Conservation (phyloP, 2,329 filamentous ascomycete species). For the Lanzia echinophila region DNA sequence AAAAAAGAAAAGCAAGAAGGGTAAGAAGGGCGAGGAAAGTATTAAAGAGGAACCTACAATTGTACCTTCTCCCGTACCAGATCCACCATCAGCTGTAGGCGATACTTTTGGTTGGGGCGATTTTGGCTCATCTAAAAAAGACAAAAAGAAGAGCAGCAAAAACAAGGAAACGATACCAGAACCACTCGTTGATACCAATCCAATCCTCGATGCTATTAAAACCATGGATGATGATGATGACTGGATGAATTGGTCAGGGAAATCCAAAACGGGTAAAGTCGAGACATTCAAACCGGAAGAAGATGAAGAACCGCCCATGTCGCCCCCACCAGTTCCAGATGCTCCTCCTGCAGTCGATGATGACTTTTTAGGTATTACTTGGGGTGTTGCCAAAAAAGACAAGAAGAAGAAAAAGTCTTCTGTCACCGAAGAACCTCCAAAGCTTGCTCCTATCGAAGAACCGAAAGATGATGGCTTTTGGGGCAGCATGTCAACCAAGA, state of each 20-base stretch:
- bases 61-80: conserved; percentile 20
- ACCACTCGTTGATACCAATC: conserved; percentile 13
- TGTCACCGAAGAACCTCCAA: conserved; percentile 34
- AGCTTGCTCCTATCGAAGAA: conserved; percentile 41
- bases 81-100: conserved; percentile 25
- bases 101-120: conserved; percentile 14
- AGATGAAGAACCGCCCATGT: conserved; percentile 29
- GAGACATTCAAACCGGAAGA: conserved; percentile 28
- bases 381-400: conserved; percentile 28
- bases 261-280: conserved; percentile 21
- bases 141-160: conserved; percentile 37
- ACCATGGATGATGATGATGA: conserved; percentile 21
- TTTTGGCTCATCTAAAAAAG: conserved; percentile 31
- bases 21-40: conserved; percentile 37
- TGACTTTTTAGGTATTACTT: conserved; percentile 21
- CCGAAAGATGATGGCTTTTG: conserved; percentile 36
- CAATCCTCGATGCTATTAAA: conserved; percentile 22
- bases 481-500: conserved; percentile 13
- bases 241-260: conserved; percentile 27
- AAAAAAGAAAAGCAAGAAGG: conserved; percentile 32
- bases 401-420: conserved; percentile 48
- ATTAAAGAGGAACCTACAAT: conserved; percentile 14
- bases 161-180: conserved; percentile 17
- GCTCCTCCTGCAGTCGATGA: conserved; percentile 28
- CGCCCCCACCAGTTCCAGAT: conserved; percentile 29